A percentile compares a stretch with the other conserved stretches of the same genome.
Conservation (phyloP, 495 filamentous ascomycete genomes). For the Letharia lupina region DNA sequence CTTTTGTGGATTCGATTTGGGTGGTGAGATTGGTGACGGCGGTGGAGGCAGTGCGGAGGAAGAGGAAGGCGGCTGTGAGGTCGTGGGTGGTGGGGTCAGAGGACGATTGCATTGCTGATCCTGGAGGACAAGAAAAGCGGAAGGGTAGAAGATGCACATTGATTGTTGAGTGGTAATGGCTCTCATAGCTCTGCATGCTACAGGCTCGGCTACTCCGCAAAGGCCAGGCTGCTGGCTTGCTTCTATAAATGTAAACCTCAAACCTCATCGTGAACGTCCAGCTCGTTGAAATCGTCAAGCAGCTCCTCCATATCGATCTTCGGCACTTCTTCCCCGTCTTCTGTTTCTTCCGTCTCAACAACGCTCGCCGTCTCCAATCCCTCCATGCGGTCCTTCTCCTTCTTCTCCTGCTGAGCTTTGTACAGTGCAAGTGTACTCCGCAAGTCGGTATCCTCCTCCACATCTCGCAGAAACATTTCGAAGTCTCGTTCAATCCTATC, state of each 20-base stretch:
- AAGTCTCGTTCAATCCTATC: conserved; percentile 82
- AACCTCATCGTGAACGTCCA: conserved; percentile 52
- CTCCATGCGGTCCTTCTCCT: conserved; percentile 35
- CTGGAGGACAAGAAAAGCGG: not conserved
- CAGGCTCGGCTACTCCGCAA: not conserved
- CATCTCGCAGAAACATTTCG: conserved; percentile 92
- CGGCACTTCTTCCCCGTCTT: conserved; percentile 58
- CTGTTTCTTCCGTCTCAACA: conserved; percentile 53
- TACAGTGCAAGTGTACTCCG: conserved; percentile 76
- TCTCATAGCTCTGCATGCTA: not conserved
- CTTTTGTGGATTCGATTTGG: conserved; percentile 4
- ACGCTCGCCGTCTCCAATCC: conserved; percentile 50
- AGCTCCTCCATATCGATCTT: conserved; percentile 75
- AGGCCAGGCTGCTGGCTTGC: conserved; percentile 15
- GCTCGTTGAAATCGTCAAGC: conserved; percentile 81
- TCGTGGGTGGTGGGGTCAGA: not conserved
- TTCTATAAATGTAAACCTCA: conserved; percentile 1
- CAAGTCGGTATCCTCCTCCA: conserved; percentile 91
- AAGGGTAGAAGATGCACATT: not conserved
- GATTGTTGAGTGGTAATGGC: not conserved
- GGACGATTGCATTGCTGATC: not conserved
- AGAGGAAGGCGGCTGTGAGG: conserved; percentile 14
- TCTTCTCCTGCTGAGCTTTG: conserved; percentile 50
- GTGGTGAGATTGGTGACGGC: conserved; percentile 11
- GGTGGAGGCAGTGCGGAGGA: conserved; percentile 16